Conservation (phyloP, 2,329 filamentous ascomycete genomes). For the Beauveria caledonica region DNA sequence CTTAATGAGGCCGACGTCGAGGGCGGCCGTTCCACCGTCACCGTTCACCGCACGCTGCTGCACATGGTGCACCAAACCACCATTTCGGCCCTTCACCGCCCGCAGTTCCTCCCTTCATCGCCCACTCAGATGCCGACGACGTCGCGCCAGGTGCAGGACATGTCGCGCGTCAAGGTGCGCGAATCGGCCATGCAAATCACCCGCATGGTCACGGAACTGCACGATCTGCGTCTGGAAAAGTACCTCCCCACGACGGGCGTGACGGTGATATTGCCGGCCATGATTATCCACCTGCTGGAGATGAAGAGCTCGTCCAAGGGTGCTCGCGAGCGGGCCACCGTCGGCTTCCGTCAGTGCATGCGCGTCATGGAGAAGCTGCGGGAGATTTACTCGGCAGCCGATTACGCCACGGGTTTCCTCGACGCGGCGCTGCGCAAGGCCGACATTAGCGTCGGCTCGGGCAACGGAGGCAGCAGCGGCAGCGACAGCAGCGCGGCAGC, state of each 20-base stretch:
- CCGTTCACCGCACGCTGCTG: conserved; percentile 73
- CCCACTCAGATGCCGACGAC: conserved; percentile 43
- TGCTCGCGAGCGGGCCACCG: conserved; percentile 63
- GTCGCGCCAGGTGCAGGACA: conserved; percentile 66
- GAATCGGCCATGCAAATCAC: conserved; percentile 82
- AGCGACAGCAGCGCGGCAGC: background rate
- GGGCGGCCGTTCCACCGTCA: conserved; percentile 50
- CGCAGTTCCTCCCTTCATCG: conserved; percentile 75
- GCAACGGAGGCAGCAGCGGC: background rate
- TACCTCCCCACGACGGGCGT: conserved; percentile 85
- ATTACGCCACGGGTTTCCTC: conserved; percentile 92
- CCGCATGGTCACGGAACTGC: conserved; percentile 69
- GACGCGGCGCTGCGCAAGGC: conserved; percentile 85
- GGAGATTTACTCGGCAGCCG: conserved; percentile 87
- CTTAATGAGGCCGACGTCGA: conserved; percentile 47
- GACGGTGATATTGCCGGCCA: conserved; percentile 81
- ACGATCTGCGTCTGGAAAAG: conserved; percentile 62
- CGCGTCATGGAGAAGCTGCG: conserved; percentile 78
- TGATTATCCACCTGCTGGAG: conserved; percentile 88
- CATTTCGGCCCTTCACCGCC: conserved; percentile 81
- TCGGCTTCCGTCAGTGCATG: conserved; percentile 88
- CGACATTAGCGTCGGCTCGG: conserved; percentile 56
- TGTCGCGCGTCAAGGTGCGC: conserved; percentile 74
- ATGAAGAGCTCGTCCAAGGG: conserved; percentile 75
- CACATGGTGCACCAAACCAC: conserved; percentile 94